A percentile compares a stretch with the other conserved stretches of the same genome.
Evolutionary conservation across 1,139 yeast species (phyloP).

Genomic region (Blastobotrys serpentis): DNA sequence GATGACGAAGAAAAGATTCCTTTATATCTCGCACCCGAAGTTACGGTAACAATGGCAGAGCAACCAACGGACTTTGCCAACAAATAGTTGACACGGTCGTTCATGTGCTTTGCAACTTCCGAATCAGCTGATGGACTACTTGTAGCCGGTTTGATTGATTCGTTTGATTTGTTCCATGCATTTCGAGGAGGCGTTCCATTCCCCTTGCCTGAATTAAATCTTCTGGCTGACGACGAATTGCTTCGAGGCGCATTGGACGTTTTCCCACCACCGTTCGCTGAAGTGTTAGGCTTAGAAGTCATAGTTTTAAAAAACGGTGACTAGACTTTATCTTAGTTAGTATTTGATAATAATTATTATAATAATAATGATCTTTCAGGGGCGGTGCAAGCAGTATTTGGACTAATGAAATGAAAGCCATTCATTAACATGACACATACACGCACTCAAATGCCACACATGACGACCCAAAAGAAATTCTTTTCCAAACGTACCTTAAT

Average conservation of each 20-base stretch:
- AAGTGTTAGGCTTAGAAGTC: neutral
- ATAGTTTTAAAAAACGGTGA: neutral
- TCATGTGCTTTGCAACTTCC: slow-evolving; percentile 33
- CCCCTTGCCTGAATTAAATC: neutral
- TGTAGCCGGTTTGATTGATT: slow-evolving; percentile 1
- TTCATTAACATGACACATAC: no score
- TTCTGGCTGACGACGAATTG: neutral
- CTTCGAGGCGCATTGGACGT: neutral
- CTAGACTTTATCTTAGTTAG: neutral
- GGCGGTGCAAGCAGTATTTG: neutral
- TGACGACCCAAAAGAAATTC: neutral
- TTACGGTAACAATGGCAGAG: slow-evolving; percentile 55
- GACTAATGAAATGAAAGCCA: neutral
- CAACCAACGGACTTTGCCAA: slow-evolving; percentile 58
- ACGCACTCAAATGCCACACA: neutral
- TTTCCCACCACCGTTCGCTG: neutral
- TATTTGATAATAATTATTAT: neutral
- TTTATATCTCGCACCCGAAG: slow-evolving; percentile 57
- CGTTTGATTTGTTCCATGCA: slow-evolving; percentile 8
- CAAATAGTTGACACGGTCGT: slow-evolving; percentile 51
- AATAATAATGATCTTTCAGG: neutral
- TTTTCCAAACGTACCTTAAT: slow-evolving; percentile 1
- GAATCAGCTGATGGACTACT: slow-evolving; percentile 6
- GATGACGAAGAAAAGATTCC: slow-evolving; percentile 56
- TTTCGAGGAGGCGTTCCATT: neutral